A percentile compares a stretch with the other conserved stretches of the same genome.
Conservation (phyloP, 192 early-diverging fungal species). For the Mortierella antarctica region DNA sequence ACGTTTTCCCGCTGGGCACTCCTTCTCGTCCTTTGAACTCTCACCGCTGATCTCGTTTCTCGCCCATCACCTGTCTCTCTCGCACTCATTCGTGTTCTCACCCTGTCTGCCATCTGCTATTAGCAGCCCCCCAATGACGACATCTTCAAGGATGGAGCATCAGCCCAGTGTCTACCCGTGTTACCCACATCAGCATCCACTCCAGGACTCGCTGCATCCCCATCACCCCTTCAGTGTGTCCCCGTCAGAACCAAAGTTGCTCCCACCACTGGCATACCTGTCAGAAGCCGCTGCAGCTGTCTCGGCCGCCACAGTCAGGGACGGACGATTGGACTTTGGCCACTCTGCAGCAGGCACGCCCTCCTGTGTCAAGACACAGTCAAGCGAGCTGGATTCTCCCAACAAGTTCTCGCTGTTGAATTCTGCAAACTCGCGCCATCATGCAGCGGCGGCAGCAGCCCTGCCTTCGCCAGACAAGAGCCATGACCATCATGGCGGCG, state of each 20-base stretch:
- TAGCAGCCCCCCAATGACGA: slow-evolving; percentile 2
- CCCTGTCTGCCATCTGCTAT: background rate
- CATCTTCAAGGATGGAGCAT: slow-evolving; percentile 19
- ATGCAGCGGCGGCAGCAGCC: background rate
- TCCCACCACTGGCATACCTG: slow-evolving; percentile 6
- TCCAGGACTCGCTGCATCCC: slow-evolving; percentile 4
- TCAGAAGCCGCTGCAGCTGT: slow-evolving; percentile 1
- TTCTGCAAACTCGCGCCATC: background rate
- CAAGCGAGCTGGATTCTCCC: background rate
- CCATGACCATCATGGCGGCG: background rate
- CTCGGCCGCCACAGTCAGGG: background rate
- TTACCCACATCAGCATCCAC: slow-evolving; percentile 1
- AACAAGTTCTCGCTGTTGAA: background rate
- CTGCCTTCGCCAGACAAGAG: no score
- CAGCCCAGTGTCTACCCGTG: slow-evolving; percentile 3
- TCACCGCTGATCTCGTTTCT: background rate
- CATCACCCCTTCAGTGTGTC: slow-evolving; percentile 9
- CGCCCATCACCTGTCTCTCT: background rate
- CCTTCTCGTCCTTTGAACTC: background rate
- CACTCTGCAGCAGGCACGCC: no score
- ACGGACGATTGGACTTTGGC: background rate
- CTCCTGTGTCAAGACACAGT: no score
- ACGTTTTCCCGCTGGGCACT: no score
- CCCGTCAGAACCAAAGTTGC: background rate
- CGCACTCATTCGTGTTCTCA: background rate